Evolutionary conservation across 2,329 filamentous ascomycete species (phyloP), one percentile per base, ranked within the genome.

Genomic region (Cyclaneusma minus): DNA sequence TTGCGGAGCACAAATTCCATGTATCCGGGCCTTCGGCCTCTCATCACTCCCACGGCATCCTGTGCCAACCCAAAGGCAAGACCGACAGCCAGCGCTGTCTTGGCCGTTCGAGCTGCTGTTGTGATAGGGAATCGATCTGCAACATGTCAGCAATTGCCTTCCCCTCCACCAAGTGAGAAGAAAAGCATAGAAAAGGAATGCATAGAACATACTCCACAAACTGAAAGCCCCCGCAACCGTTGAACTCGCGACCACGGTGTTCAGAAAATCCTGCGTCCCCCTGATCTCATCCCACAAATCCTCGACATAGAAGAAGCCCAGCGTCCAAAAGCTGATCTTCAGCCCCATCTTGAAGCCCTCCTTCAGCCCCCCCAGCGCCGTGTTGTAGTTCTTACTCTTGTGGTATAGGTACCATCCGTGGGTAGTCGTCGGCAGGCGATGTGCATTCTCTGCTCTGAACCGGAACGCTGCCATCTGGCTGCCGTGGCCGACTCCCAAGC

Each of bases 341-440:
- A 56, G 48, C 2, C 78, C 84, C 63, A 89, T 81, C 37, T 66
- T 72, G 25, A 82, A 41, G 0, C 83, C 89, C 43, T 92, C 83
- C 27, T 69, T 69, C 11, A 91, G 57, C 1, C 79, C 87, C 5
- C 78, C 80, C 13, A 78, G 64, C 42, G 81, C 74, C 27, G 78
- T 67, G 42, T 83, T 72, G 56, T 98, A 95, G 53, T 93, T 95
- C 54, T 95, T 95, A 48, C 73, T 82, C 55, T 94, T 94, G 60
- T 95, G 87, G 52, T 98, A 98, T n/a, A 95, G 68, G 48, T 87
- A 98, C 89, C 89, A 98, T 11, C 84, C 87, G 3, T 74, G 70
- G 14, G 81, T 74, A 1, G 75, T 75, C 3, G 69, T 73, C 12
- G 89, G 89, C 35, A 94, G 71, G 38, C 87, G 80, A 60, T 98